A percentile compares a stretch with the other conserved stretches of the same genome.
Conservation (phyloP, 2,329 filamentous ascomycete species). For the Hymenoscyphus occultus region DNA sequence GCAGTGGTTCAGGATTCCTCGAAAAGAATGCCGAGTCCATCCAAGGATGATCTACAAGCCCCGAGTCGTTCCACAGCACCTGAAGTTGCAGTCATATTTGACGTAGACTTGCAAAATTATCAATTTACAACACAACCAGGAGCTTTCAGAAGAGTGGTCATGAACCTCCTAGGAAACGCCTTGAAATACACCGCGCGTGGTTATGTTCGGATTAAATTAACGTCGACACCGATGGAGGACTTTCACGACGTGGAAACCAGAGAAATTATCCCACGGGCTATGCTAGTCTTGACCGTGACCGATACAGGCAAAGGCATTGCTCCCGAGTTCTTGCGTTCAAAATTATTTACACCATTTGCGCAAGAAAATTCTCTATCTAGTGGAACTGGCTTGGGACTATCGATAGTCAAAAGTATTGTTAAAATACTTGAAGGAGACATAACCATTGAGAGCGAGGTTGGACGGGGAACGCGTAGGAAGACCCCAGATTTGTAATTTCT, state of each 20-base stretch:
- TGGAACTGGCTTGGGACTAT: constrained; percentile 61
- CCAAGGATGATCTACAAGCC: not conserved
- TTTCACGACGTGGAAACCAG: constrained; percentile 18
- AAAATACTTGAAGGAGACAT: constrained; percentile 59
- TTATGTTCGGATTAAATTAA: constrained; percentile 44
- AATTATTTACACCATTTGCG: constrained; percentile 60
- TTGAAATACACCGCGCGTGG: constrained; percentile 59
- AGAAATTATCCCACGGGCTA: constrained; percentile 27
- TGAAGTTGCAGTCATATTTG: constrained; percentile 33
- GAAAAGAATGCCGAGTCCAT: constrained; percentile 27
- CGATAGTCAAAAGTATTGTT: constrained; percentile 62
- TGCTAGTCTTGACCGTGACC: constrained; percentile 63
- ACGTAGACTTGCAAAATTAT: constrained; percentile 32
- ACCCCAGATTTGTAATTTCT: not conserved
- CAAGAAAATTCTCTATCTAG: constrained; percentile 62
- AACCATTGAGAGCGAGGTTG: constrained; percentile 53
- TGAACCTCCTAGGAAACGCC: constrained; percentile 63
- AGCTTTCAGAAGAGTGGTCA: constrained; percentile 49
- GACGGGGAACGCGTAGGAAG: constrained; percentile 52
- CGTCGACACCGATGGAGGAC: constrained; percentile 31
- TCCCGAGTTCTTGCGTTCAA: constrained; percentile 58
- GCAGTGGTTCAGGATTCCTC: constrained; percentile 27
- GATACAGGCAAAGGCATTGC: constrained; percentile 71
- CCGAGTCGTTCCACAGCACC: constrained; percentile 17
- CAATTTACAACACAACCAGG: constrained; percentile 53